Evolutionary conservation across 352 stramenopile genomes (phyloP).

Genomic region (Phytopythium mirpurense): DNA sequence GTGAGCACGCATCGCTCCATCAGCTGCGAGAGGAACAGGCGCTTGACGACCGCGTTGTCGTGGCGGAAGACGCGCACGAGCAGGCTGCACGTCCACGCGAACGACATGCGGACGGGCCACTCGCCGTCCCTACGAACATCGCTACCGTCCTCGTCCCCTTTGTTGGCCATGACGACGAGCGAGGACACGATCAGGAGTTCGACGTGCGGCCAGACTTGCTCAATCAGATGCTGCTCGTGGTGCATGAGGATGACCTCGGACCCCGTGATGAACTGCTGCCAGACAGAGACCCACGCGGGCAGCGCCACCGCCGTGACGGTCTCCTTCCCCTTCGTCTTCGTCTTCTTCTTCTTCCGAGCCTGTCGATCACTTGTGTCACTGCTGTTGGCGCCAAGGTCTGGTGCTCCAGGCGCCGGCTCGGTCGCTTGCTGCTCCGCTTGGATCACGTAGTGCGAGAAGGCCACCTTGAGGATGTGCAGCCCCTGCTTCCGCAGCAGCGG

Average conservation of each 20-base stretch:
- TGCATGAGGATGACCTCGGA: constrained; percentile 84
- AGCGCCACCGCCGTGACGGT: not conserved
- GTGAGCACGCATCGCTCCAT: constrained; percentile 33
- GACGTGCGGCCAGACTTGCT: constrained; percentile 81
- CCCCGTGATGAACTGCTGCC: constrained; percentile 66
- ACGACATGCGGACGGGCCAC: constrained; percentile 63
- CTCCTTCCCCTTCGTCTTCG: constrained; percentile 7
- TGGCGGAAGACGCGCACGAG: constrained; percentile 66
- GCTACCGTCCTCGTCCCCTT: not conserved
- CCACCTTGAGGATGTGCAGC: constrained; percentile 59
- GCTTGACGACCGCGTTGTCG: constrained; percentile 72
- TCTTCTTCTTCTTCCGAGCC: constrained; percentile 6
- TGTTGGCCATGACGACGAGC: constrained; percentile 18
- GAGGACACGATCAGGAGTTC: constrained; percentile 36
- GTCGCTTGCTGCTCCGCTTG: constrained; percentile 5
- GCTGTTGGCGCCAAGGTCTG: not conserved
- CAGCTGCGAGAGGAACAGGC: constrained; percentile 66
- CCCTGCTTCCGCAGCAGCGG: constrained; percentile 62
- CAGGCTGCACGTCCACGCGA: constrained; percentile 73
- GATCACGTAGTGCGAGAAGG: constrained; percentile 48
- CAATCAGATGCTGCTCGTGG: constrained; percentile 76
- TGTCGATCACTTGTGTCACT: constrained; percentile 6
- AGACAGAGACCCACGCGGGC: constrained; percentile 22
- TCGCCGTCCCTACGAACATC: not conserved
- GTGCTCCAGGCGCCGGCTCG: not conserved